These are phyloP conservation scores for Citrus reticulata DNA, from an alignment of 345 rosid genomes.

Conservation along the genomic window DNA sequence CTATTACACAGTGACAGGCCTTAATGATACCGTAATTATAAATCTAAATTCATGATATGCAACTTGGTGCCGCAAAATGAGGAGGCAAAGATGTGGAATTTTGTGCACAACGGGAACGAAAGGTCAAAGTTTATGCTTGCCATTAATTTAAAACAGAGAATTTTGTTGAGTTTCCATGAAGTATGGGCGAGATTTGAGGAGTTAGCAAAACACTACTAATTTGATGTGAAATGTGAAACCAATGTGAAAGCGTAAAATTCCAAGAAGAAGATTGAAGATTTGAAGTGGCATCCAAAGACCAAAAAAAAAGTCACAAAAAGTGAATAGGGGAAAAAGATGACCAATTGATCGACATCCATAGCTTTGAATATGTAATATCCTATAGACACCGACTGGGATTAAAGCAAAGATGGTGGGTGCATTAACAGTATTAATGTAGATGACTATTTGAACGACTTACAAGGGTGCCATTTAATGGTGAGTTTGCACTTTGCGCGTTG, in stretches of 20 bases:
- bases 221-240: background rate
- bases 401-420: too few relatives aligned
- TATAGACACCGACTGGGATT: too few relatives aligned
- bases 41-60: background rate
- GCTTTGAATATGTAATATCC: background rate
- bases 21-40: background rate
- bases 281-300: background rate
- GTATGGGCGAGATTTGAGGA: background rate
- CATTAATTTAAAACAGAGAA: background rate
- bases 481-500: slow-evolving; percentile 1
- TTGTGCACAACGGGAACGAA: background rate
- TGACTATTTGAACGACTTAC: too few relatives aligned
- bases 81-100: background rate
- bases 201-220: background rate
- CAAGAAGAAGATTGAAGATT: background rate
- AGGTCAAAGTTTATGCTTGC: background rate
- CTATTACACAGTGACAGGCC: too few relatives aligned
- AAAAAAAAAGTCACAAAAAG: background rate
- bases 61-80: background rate
- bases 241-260: slow-evolving; percentile 7
- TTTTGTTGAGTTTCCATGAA: background rate
- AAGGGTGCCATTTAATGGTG: background rate
- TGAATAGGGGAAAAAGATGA: background rate
- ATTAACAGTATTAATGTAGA: background rate
- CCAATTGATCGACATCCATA: background rate